A percentile compares a stretch with the other conserved stretches of the same genome.
These are phyloP conservation scores for Aspergillus carlsbadensis DNA, from an alignment of 495 filamentous ascomycete genomes.

Conservation along the genomic window DNA sequence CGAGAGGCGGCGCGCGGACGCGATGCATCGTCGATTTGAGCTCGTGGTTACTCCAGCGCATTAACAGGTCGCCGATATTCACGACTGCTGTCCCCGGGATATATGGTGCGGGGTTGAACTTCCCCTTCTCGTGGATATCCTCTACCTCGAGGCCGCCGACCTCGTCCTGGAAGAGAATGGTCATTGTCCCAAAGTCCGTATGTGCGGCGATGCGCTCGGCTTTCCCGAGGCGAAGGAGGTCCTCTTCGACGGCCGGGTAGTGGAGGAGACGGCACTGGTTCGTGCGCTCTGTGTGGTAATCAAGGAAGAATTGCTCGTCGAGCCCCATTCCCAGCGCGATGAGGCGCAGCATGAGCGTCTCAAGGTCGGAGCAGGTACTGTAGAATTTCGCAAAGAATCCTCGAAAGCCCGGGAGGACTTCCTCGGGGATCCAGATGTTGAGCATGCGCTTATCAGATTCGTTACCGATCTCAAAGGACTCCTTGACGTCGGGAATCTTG, in stretches of 20 bases:
- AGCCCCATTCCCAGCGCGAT: not conserved
- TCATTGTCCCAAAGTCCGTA: slow-evolving; percentile 48
- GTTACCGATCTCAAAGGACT: slow-evolving; percentile 6
- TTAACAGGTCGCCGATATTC: slow-evolving; percentile 9
- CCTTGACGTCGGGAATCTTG: slow-evolving; percentile 6
- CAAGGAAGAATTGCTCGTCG: not conserved
- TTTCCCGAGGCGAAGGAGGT: not conserved
- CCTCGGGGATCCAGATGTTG: slow-evolving; percentile 9
- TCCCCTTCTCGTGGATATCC: slow-evolving; percentile 17
- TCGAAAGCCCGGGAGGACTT: not conserved
- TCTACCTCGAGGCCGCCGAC: slow-evolving; percentile 47
- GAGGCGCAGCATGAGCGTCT: not conserved
- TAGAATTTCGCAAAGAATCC: not conserved
- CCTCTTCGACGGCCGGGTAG: not conserved
- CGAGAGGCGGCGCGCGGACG: not conserved
- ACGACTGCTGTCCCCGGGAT: not conserved
- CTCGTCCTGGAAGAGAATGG: slow-evolving; percentile 49
- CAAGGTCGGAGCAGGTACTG: not conserved
- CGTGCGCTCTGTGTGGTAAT: not conserved
- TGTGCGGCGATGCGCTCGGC: slow-evolving; percentile 27
- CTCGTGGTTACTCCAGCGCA: slow-evolving; percentile 3
- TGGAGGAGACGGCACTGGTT: slow-evolving; percentile 10
- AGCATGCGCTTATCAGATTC: not conserved
- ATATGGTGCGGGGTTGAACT: not conserved
- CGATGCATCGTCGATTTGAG: slow-evolving; percentile 2